A percentile compares a stretch with the other conserved stretches of the same genome.
Evolutionary conservation across 148 eudicot genomes (phyloP).

Genomic region (Bassia scoparia): DNA sequence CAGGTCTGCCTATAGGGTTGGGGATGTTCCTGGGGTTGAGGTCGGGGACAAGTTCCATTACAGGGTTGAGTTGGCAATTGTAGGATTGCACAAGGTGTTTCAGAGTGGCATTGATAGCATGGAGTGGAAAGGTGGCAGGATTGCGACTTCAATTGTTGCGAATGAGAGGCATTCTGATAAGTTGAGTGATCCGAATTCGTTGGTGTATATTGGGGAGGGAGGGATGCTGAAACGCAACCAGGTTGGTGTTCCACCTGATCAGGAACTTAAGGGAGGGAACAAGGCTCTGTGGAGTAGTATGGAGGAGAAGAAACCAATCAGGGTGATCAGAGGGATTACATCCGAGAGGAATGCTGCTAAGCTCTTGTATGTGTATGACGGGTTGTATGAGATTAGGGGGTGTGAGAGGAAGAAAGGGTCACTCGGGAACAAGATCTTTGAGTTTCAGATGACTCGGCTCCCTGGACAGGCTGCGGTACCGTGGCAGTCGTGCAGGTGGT

Average conservation of each 20-base stretch:
- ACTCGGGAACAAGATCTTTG: conserved; percentile 38
- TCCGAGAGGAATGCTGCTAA: neutral
- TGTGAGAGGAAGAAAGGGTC: conserved; percentile 28
- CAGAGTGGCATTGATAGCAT: conserved; percentile 41
- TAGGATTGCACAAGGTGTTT: conserved; percentile 48
- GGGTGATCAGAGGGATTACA: conserved; percentile 43
- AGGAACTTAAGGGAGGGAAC: conserved; percentile 46
- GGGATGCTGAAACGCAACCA: conserved; percentile 24
- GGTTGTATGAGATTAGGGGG: conserved; percentile 40
- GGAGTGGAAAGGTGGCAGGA: conserved; percentile 22
- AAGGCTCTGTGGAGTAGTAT: conserved; percentile 51
- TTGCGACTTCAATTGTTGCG: conserved; percentile 47
- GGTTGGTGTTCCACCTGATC: conserved; percentile 41
- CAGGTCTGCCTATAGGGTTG: conserved; percentile 13
- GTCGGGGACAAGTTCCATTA: conserved; percentile 49
- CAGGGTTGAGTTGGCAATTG: conserved; percentile 40
- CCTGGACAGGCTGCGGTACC: conserved; percentile 31
- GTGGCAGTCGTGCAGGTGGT: conserved; percentile 19
- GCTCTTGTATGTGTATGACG: conserved; percentile 46
- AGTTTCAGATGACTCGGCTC: conserved; percentile 38
- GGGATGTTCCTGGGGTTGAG: conserved; percentile 42
- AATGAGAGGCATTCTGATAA: conserved; percentile 48
- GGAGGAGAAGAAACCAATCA: conserved; percentile 35
- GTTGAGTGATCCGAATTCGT: conserved; percentile 24
- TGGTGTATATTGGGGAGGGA: conserved; percentile 53